These are phyloP conservation scores for Leucosporidium yakuticum DNA, from an alignment of 768 basidiomycete species.

Conservation along the genomic window DNA sequence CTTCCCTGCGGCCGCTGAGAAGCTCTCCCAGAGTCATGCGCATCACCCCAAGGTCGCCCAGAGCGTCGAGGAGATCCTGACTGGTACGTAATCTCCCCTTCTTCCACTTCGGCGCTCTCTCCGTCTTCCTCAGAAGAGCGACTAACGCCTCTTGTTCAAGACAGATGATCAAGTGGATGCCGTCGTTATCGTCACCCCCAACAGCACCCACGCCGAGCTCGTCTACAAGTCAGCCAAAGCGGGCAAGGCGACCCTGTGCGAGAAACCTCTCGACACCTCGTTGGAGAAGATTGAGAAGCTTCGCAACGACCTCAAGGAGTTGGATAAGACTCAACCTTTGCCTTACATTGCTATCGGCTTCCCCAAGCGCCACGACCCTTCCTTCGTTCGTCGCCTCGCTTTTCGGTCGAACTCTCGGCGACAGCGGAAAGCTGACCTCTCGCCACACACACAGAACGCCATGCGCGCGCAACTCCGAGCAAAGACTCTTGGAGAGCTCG, in stretches of 20 bases:
- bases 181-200: background rate
- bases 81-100: no score
- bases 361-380: conserved; percentile 4
- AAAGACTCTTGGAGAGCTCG: background rate
- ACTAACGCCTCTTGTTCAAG: background rate
- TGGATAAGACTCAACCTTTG: background rate
- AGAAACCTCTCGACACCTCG: background rate
- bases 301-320: background rate
- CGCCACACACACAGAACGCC: background rate
- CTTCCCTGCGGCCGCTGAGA: background rate
- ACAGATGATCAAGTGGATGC: background rate
- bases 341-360: background rate
- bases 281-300: background rate
- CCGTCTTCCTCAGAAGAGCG: background rate
- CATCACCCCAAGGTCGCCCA: background rate
- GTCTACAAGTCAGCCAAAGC: background rate
- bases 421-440: no score
- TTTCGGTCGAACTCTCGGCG: background rate
- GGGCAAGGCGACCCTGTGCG: background rate
- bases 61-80: background rate
- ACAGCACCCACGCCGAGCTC: background rate
- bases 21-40: background rate
- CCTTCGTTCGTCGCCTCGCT: background rate
- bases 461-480: background rate
- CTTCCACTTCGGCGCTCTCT: background rate